Base-by-base conservation (phyloP, 1,284 basidiomycete genomes). In the Stereum hirsutum region DNA sequence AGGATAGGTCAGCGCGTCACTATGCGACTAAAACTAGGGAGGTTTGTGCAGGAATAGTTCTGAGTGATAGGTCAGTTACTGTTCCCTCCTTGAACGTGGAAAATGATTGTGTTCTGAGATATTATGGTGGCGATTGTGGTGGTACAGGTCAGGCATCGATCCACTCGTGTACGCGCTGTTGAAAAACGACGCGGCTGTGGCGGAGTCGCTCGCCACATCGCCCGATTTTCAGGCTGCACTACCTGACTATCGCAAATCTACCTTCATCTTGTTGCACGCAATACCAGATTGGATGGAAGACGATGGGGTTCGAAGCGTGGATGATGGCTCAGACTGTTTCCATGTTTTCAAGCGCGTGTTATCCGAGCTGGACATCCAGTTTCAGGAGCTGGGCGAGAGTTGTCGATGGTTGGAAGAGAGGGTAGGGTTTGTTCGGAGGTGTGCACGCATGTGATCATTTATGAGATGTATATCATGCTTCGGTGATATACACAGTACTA, bases 51-150 rank as follows among this genome's bases (percentile, higher is more conserved):
- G 45, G 52, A 4, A 50, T 73, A n/a, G 49, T 72, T 28, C 57
- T 81, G n/a, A 75, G 72, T 53, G 80, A 82, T 52, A 63, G 79
- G 47, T 81, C 79, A 11, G 75, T 72, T 0, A n/a, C n/a, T n/a
- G n/a, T n/a, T n/a, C n/a, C n/a, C n/a, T n/a, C n/a, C n/a, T n/a
- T n/a, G n/a, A n/a, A n/a, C n/a, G n/a, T n/a, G n/a, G n/a, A n/a
- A n/a, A n/a, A n/a, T n/a, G n/a, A n/a, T n/a, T n/a, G n/a, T n/a
- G n/a, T n/a, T n/a, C n/a, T n/a, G n/a, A n/a, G n/a, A n/a, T n/a
- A n/a, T n/a, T n/a, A n/a, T n/a, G n/a, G n/a, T n/a, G n/a, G n/a
- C n/a, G n/a, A n/a, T n/a, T n/a, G n/a, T n/a, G n/a, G n/a, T n/a
- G n/a, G n/a, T n/a, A n/a, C n/a, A n/a, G n/a, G n/a, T n/a, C n/a